Percentiles rank a stretch among this genome's conserved stretches.
Evolutionary conservation across 257 asterid species (phyloP).

Genomic region (Paraleonurus japonicus): DNA sequence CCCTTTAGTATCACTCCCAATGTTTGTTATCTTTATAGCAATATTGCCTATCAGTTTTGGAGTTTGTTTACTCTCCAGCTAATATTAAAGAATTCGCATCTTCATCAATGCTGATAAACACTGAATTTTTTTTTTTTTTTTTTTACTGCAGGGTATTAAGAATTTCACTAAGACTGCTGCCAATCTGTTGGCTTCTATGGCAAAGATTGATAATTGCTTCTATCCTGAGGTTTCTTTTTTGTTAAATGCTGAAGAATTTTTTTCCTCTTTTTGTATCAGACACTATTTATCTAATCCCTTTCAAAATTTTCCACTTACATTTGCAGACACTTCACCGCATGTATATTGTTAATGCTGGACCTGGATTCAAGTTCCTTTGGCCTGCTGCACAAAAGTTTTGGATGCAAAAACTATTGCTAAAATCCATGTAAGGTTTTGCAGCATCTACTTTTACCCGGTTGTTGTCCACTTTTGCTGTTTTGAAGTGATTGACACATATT

Average conservation of each 20-base stretch:
- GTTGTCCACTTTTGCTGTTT: not conserved
- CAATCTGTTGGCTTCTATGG: slow-evolving; percentile 70
- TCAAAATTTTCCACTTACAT: not conserved
- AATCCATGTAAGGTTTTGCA: slow-evolving; percentile 56
- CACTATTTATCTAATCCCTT: not conserved
- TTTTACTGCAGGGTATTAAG: slow-evolving; percentile 66
- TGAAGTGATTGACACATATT: slow-evolving; percentile 18
- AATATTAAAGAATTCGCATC: slow-evolving; percentile 8
- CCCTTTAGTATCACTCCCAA: not conserved
- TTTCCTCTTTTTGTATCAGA: not conserved
- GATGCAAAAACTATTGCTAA: slow-evolving; percentile 83
- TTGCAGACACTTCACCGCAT: slow-evolving; percentile 83
- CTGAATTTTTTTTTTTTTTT: too few relatives aligned
- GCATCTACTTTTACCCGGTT: not conserved
- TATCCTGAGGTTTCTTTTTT: slow-evolving; percentile 73
- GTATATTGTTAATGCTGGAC: slow-evolving; percentile 92
- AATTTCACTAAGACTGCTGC: slow-evolving; percentile 76
- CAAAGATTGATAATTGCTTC: slow-evolving; percentile 75
- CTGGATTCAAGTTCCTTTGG: slow-evolving; percentile 94
- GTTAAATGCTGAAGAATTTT: slow-evolving; percentile 9
- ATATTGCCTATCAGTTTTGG: not conserved
- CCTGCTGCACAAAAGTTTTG: slow-evolving; percentile 90
- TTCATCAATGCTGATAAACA: not conserved
- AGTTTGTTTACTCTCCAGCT: not conserved
- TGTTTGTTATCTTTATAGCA: not conserved